phyloP scores from a whole-genome alignment of 345 rosid species.

The Salix suchowensis region DNA sequence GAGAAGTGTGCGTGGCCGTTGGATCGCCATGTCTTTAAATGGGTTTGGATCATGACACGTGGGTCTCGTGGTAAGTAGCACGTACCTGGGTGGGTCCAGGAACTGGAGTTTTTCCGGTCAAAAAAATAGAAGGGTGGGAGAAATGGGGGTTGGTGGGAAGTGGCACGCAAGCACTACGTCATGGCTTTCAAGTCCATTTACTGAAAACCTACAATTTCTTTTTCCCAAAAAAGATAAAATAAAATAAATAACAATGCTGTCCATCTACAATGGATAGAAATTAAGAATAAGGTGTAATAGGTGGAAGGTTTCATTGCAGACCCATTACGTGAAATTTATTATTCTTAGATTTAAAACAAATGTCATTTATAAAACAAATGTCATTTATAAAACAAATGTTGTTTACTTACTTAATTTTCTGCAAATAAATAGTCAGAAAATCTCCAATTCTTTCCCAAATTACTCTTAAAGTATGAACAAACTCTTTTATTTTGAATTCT shows the following conservation, averaged over 20 bases:
- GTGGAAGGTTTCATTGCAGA: no score
- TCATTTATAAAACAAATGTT: no score
- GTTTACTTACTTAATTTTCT: no score
- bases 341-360: no score
- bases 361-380: no score
- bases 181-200: neutral
- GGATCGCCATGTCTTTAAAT: slow-evolving; percentile 7
- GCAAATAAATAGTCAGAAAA: no score
- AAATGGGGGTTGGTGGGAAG: slow-evolving; percentile 2
- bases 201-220: neutral
- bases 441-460: no score
- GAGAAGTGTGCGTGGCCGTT: slow-evolving; percentile 27
- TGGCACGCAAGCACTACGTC: slow-evolving; percentile 6
- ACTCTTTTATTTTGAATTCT: no score
- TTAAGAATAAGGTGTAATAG: no score
- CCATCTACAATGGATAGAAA: no score
- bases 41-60: slow-evolving; percentile 21
- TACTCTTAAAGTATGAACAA: no score
- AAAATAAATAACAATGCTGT: neutral
- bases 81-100: neutral
- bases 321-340: no score
- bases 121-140: neutral
- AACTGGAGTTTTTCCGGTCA: neutral
- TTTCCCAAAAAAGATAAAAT: neutral
- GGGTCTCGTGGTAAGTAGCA: neutral